Conservation (phyloP, 1,284 basidiomycete species). For the Malassezia sympodialis region DNA sequence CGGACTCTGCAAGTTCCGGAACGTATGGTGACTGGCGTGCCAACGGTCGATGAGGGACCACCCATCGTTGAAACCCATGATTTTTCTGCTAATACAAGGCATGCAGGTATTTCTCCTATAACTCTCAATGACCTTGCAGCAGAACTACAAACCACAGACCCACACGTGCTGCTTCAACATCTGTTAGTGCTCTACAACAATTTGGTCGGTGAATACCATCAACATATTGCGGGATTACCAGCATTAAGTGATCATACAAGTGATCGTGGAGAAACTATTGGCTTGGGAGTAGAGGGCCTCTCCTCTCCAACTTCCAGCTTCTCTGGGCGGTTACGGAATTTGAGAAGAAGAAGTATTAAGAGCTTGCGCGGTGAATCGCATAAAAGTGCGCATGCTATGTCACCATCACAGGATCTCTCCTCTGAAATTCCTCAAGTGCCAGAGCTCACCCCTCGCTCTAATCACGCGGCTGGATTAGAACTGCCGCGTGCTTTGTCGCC, state of each 20-base stretch:
- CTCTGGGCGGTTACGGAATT: slow-evolving; percentile 4
- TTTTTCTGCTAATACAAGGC: background rate
- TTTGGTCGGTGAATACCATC: background rate
- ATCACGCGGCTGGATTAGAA: background rate
- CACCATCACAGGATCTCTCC: background rate
- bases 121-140: background rate
- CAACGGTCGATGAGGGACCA: background rate
- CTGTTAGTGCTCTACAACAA: slow-evolving; percentile 12
- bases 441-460: background rate
- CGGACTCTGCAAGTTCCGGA: background rate
- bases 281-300: slow-evolving; percentile 7
- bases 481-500: background rate
- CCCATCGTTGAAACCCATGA: background rate
- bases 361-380: background rate
- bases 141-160: slow-evolving; percentile 4
- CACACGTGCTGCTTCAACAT: background rate
- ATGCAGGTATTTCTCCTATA: background rate
- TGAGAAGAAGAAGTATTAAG: slow-evolving; percentile 10
- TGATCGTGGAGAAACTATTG: slow-evolving; percentile 1
- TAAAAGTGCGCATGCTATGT: background rate
- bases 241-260: background rate
- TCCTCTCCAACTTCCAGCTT: background rate
- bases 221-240: background rate
- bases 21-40: background rate
- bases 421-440: background rate